Evolutionary conservation across 1,139 yeast genomes (phyloP).

Genomic region (Scheffersomyces cryptocercus): DNA sequence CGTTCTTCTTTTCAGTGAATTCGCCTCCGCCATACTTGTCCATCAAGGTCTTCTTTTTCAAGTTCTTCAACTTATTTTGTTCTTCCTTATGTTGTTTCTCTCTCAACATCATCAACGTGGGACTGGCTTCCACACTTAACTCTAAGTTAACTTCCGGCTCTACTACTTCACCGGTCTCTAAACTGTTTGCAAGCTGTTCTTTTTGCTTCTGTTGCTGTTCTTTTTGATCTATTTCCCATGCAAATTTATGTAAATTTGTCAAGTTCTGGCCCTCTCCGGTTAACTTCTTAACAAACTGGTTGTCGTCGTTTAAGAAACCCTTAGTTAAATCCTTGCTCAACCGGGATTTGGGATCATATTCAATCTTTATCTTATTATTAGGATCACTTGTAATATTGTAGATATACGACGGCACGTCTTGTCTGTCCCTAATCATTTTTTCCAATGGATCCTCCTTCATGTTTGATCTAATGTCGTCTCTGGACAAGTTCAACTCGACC

Average conservation of each 20-base stretch:
- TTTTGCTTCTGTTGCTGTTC: slow-evolving; percentile 17
- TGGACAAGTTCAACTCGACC: slow-evolving; percentile 45
- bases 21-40: slow-evolving; percentile 23
- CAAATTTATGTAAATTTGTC: slow-evolving; percentile 50
- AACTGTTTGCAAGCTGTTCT: slow-evolving; percentile 13
- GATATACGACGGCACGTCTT: slow-evolving; percentile 55
- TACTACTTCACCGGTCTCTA: slow-evolving; percentile 16
- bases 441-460: slow-evolving; percentile 38
- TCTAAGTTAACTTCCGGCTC: slow-evolving; percentile 39
- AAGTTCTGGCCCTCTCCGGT: slow-evolving; percentile 55
- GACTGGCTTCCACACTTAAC: slow-evolving; percentile 56
- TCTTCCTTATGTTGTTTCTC: slow-evolving; percentile 31
- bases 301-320: slow-evolving; percentile 51
- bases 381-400: slow-evolving; percentile 32
- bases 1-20: background rate
- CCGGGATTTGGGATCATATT: slow-evolving; percentile 61
- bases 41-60: slow-evolving; percentile 32
- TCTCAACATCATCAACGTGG: slow-evolving; percentile 54
- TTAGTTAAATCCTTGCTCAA: slow-evolving; percentile 44
- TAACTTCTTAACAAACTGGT: slow-evolving; percentile 53
- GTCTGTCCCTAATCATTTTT: slow-evolving; percentile 46
- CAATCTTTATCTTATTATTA: slow-evolving; percentile 24
- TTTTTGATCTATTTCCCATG: slow-evolving; percentile 45
- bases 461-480: slow-evolving; percentile 25
- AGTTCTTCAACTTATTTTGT: slow-evolving; percentile 28